Evolutionary conservation across 352 stramenopile species (phyloP), one percentile per base, ranked within the genome.

Genomic region (Globisporangium perplexum): DNA sequence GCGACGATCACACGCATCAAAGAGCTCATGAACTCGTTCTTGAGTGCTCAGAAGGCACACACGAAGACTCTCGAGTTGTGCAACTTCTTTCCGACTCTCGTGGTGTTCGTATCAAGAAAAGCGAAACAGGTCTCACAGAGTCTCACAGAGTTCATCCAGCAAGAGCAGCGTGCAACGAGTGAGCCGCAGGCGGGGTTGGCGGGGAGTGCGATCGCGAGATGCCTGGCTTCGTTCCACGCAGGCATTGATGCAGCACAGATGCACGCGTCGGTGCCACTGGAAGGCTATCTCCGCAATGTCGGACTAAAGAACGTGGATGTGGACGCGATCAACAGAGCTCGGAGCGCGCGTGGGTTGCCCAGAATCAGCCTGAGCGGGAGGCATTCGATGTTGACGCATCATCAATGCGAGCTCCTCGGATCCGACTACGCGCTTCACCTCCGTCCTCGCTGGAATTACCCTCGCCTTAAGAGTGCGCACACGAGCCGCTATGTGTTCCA

Each of bases 271-370:
- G 36, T 49, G 12, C 56, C 52, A 5, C 22, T 57, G 4, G 56
- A 62, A 53, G 56, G 48, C 1, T 62, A 53, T 39, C 39, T 62
- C 31, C 35, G 56, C 33, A 62, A 62, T 10, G 11, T 62, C 12
- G 56, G 56, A 0, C 42, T 57, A 24, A 62, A 57, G 56, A 44
- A 35, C 0, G 35, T 62, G 26, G 33, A 62, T 49, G 57, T 62
- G 56, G 56, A 62, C 36, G 51, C n/a, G 23, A 57, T 62, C 15
- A 62, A 62, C 48, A 57, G 57, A 35, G 17, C 24, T 12, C 56
- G 56, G 12, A 62, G 56, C 24, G 23, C 26, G 8, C 49, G 49
- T 14, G 48, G 36, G 5, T 36, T 57, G 18, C 11, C 56, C 41
- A 33, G 50, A 15, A 31, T 62, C 30, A 57, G 56, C 20, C 20